Conservation (phyloP, 495 filamentous ascomycete genomes). For the Thermothielavioides terrestris region DNA sequence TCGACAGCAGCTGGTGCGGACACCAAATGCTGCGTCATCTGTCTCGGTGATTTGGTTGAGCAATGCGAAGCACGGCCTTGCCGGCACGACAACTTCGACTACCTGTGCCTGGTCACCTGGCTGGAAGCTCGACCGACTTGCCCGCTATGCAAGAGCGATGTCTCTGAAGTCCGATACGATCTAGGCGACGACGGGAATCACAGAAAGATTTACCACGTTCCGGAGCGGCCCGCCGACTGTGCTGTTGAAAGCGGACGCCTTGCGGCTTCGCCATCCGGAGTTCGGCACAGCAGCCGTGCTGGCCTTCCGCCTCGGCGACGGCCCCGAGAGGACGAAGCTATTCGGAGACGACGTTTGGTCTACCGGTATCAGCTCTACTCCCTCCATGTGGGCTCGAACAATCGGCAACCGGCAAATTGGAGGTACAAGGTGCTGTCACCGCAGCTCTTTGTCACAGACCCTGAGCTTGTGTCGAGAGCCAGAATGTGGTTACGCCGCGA, state of each 20-base stretch:
- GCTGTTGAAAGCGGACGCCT: too few relatives aligned
- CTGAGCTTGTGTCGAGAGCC: constrained; percentile 63
- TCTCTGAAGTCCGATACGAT: constrained; percentile 57
- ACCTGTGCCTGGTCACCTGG: constrained; percentile 70
- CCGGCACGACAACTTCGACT: constrained; percentile 67
- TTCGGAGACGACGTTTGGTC: constrained; percentile 57
- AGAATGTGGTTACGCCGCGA: constrained; percentile 72
- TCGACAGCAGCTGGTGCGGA: too few relatives aligned
- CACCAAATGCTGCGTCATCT: constrained; percentile 47
- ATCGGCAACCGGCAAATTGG: constrained; percentile 26
- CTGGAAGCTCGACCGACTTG: constrained; percentile 58
- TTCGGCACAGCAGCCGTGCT: too few relatives aligned
- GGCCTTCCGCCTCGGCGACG: background rate
- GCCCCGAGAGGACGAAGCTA: constrained; percentile 40
- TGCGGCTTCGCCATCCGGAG: too few relatives aligned
- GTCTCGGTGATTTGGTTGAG: constrained; percentile 60
- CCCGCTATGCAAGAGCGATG: constrained; percentile 61
- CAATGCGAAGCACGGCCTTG: constrained; percentile 58
- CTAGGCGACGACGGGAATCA: constrained; percentile 30
- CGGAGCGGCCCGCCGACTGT: too few relatives aligned
- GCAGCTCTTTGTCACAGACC: constrained; percentile 49
- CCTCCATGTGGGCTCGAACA: constrained; percentile 73
- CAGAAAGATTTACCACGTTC: constrained; percentile 33
- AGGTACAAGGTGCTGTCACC: constrained; percentile 65
- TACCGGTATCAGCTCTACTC: constrained; percentile 66